Conservation (phyloP, 139 green algal species). For the Chlamydomonas asymmetrica region DNA sequence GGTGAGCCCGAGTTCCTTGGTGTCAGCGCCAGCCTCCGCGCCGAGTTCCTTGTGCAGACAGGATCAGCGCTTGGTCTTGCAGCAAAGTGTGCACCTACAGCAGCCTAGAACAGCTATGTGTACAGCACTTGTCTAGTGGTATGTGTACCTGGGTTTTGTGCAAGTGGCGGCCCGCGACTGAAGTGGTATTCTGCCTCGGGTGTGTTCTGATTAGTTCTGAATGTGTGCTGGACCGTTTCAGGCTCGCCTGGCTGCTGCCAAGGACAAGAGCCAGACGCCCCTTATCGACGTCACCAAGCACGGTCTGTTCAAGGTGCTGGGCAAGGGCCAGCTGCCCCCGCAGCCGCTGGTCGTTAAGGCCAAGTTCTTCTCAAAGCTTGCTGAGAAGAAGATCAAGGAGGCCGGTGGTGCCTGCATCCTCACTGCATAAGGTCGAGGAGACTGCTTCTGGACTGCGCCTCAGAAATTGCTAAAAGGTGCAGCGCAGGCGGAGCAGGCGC, state of each 20-base stretch:
- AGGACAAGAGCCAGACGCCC: constrained; percentile 73
- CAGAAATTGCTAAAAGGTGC: no score
- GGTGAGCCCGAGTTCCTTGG: constrained; percentile 43
- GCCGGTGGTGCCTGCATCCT: constrained; percentile 86
- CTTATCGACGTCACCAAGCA: constrained; percentile 98
- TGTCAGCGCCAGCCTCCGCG: background rate
- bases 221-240: constrained; percentile 34
- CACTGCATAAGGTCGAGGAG: constrained; percentile 60
- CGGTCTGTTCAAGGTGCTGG: constrained; percentile 93
- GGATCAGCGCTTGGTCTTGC: no score
- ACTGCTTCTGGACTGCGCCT: background rate
- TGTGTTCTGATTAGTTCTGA: background rate
- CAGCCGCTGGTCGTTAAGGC: constrained; percentile 96
- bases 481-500: no score
- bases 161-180: background rate
- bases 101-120: no score
- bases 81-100: no score
- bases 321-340: constrained; percentile 93
- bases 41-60: no score
- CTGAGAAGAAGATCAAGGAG: constrained; percentile 98
- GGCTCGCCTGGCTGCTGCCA: constrained; percentile 71
- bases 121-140: no score
- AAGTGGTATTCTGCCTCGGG: background rate
- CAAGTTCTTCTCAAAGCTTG: constrained; percentile 97
- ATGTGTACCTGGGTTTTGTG: background rate